Base-by-base conservation (phyloP, 2,329 filamentous ascomycete species). In the Calonectria fujianensis region DNA sequence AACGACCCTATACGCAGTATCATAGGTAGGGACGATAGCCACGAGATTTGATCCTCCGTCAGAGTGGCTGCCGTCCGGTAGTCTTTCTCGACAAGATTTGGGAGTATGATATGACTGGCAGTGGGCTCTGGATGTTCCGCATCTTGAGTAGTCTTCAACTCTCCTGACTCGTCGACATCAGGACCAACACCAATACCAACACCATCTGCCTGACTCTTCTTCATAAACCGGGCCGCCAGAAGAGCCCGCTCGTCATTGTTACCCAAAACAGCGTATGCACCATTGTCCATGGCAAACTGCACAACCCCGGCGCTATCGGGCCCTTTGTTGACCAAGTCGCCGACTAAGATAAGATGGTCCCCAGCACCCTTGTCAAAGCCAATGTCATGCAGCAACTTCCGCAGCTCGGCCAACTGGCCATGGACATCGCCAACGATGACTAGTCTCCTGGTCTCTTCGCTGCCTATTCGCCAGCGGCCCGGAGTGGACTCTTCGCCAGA, bases 341-440 rank as follows among this genome's bases (percentile, higher is more conserved):
- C 95, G 0, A 91, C 89, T 50, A 96, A 88, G 3, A 97, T 88
- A 13, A 97, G 86, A 79, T 95, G 93, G 82, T 97, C 96, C 3
- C 77, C 77, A 13, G 74, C 61, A 0, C 31, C 10, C 8, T 24
- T 78, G 66, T 92, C 84, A 83, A 95, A 96, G n/a, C 88, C 83
- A 16, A 94, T 86, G 80, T 95, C 93, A 5, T 89, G 82, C 11
- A 98, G 88, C 7, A 98, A 87, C 18, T 88, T 82, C 81, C 87
- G 85, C 82, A 94, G 86, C 75, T 95, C 91, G 11, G 90, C 82
- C 75, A 90, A 91, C 85, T 96, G 96, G 16, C 96, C 96, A 85
- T 98, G 96, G 1, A 98, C 94, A 85, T 98, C 96, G 61, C 96
- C 96, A 35, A 98, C 88, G 71, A 98, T 89, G n/a, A 98, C 51